These are phyloP conservation scores for Paramecium sonneborni DNA, from an alignment of 73 alveolate genomes.

Conservation along the genomic window DNA sequence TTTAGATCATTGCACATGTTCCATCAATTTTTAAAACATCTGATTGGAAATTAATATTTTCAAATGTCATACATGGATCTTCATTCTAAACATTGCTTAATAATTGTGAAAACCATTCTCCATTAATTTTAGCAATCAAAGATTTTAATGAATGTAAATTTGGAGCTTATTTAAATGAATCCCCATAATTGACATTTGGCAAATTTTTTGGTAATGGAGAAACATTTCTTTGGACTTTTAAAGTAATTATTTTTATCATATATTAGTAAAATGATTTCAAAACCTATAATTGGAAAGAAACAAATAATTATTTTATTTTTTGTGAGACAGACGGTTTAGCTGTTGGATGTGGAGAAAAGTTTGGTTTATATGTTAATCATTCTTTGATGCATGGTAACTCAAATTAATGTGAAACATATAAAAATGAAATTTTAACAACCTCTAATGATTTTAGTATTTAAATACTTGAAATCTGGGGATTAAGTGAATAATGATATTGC, in stretches of 20 bases:
- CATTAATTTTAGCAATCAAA: slow-evolving; percentile 51
- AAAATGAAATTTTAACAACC: slow-evolving; percentile 16
- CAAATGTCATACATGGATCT: slow-evolving; percentile 63
- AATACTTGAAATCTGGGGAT: slow-evolving; percentile 45
- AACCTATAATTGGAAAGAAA: slow-evolving; percentile 41
- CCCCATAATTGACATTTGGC: slow-evolving; percentile 38
- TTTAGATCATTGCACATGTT: slow-evolving; percentile 35
- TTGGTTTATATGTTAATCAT: slow-evolving; percentile 52
- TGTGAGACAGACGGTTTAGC: slow-evolving; percentile 64
- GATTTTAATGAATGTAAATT: slow-evolving; percentile 40
- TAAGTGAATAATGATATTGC: slow-evolving; percentile 30
- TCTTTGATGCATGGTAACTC: slow-evolving; percentile 49
- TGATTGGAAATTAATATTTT: slow-evolving; percentile 55
- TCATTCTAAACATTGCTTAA: slow-evolving; percentile 43
- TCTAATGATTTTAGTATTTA: neutral
- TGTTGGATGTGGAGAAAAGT: slow-evolving; percentile 69
- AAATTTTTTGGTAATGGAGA: slow-evolving; percentile 66
- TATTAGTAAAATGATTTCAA: slow-evolving; percentile 31
- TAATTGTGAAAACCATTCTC: slow-evolving; percentile 56
- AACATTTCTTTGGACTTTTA: slow-evolving; percentile 46
- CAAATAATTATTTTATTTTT: slow-evolving; percentile 42
- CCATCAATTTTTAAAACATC: slow-evolving; percentile 58
- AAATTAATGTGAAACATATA: slow-evolving; percentile 61
- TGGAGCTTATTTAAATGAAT: slow-evolving; percentile 59
- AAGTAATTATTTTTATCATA: neutral